Evolutionary conservation across 306 rosid species (phyloP).

Genomic region (Prunus mume): DNA sequence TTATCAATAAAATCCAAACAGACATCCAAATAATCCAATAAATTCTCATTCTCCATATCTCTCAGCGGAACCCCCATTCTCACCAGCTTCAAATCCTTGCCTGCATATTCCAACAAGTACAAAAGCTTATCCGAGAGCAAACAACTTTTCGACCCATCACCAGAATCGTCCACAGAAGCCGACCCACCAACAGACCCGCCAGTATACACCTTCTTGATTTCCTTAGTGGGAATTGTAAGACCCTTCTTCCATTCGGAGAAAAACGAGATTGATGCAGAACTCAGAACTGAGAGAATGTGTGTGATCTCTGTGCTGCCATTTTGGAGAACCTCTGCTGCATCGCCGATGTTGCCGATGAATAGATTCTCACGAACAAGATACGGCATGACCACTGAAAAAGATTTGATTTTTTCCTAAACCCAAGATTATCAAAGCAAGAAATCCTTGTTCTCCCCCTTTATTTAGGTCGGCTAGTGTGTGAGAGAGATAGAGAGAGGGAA

Average conservation of each 20-base stretch:
- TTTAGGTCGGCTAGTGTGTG: too few relatives aligned
- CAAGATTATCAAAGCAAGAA: neutral
- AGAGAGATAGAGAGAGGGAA: too few relatives aligned
- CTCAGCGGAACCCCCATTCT: constrained; percentile 88
- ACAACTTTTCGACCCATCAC: constrained; percentile 38
- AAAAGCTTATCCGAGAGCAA: constrained; percentile 55
- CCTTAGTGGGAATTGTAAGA: constrained; percentile 55
- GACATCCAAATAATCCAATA: constrained; percentile 76
- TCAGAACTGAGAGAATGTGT: constrained; percentile 77
- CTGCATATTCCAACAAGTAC: constrained; percentile 75
- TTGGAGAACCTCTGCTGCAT: constrained; percentile 70
- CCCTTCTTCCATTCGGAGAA: constrained; percentile 72
- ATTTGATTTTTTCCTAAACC: neutral
- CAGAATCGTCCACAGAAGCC: constrained; percentile 32
- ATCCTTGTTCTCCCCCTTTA: too few relatives aligned
- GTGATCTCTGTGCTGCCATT: constrained; percentile 49
- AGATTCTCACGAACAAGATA: constrained; percentile 75
- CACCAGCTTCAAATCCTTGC: constrained; percentile 67
- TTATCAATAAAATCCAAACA: constrained; percentile 78
- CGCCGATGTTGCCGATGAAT: constrained; percentile 72
- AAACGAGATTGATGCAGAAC: constrained; percentile 72
- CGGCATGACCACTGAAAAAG: constrained; percentile 51
- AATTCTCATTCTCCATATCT: constrained; percentile 75
- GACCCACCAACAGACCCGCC: constrained; percentile 30
- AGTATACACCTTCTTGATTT: constrained; percentile 54